These are phyloP conservation scores for Malassezia vespertilionis DNA, from an alignment of 1,284 basidiomycete genomes.

Conservation along the genomic window DNA sequence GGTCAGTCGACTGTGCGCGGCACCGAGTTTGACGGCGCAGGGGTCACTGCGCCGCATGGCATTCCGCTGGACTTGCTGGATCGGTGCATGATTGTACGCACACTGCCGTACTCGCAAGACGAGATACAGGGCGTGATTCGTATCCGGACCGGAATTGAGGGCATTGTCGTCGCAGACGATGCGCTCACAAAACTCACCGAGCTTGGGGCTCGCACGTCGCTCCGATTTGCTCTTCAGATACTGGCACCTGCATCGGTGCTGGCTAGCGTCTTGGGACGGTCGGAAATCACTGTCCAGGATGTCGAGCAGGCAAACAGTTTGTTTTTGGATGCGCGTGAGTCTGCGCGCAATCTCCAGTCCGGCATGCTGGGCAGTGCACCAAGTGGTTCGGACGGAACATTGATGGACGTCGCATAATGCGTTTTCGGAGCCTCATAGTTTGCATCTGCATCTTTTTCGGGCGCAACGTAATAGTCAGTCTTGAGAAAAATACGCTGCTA, in stretches of 20 bases:
- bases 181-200: slow-evolving; percentile 71
- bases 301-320: slow-evolving; percentile 71
- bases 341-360: slow-evolving; percentile 16
- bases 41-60: slow-evolving; percentile 84
- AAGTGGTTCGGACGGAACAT: background rate
- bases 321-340: slow-evolving; percentile 76
- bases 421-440: too few species aligned
- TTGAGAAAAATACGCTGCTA: background rate
- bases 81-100: slow-evolving; percentile 93
- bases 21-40: slow-evolving; percentile 55
- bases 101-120: slow-evolving; percentile 68
- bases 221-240: slow-evolving; percentile 83
- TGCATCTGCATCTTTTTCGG: too few species aligned
- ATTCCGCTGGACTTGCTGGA: slow-evolving; percentile 88
- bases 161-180: slow-evolving; percentile 63
- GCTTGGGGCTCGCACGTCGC: slow-evolving; percentile 70
- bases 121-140: slow-evolving; percentile 81
- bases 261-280: slow-evolving; percentile 63
- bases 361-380: background rate
- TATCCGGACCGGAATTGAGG: slow-evolving; percentile 74
- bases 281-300: slow-evolving; percentile 72
- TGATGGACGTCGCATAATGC: slow-evolving; percentile 16
- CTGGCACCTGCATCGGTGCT: slow-evolving; percentile 86
- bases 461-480: background rate
- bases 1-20: slow-evolving; percentile 84